Base-by-base conservation (phyloP, 805 yeast species). In the Lachancea waltii region DNA sequence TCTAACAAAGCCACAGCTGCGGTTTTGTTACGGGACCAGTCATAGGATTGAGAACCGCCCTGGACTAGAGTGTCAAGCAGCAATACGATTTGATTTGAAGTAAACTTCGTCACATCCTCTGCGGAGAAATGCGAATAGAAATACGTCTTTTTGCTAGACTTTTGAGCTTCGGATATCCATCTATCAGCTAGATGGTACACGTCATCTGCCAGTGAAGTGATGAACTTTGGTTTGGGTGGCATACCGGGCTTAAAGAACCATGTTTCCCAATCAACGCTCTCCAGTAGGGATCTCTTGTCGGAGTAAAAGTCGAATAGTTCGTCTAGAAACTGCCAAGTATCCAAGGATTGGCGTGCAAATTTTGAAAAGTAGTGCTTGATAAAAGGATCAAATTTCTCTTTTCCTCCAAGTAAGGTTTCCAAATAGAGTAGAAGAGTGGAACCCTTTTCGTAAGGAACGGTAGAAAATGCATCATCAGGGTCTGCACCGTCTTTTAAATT, bases 401-500 rank as follows among this genome's bases (percentile, higher is more conserved):
- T 56, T 26, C 85, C 87, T 32, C 90, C 85, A 8, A 87, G 65
- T 25, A 68, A 56, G 33, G 69, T 72, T 62, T 89, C 97, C 35
- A 87, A 68, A 50, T 77, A 75, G 64, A 75, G 84, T 42, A 89
- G 67, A 52, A 87, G 70, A 48, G 81, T 85, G 51, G 80, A 82
- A 6, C 96, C 96, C 60, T 86, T 86, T 58, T 87, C 96, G 61
- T 87, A 87, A 3, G 95, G 95, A 32, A 87, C 94, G 1, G 83
- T 69, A 23, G 86, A 78, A 61, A 85, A 87, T 1, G 94, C 81
- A 51, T 86, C 95, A 61, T 87, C 96, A 5, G 96, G 95, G 56
- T 85, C 95, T 30, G 73, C 65, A 32, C 75, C 70, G 51, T 74
- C 79, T 52, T 80, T 71, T 51, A 86, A 70, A 57, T 83, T 70